Evolutionary conservation across 495 filamentous ascomycete genomes (phyloP), one percentile per base, ranked within the genome.

Genomic region (Aspergillus bertholletiae): DNA sequence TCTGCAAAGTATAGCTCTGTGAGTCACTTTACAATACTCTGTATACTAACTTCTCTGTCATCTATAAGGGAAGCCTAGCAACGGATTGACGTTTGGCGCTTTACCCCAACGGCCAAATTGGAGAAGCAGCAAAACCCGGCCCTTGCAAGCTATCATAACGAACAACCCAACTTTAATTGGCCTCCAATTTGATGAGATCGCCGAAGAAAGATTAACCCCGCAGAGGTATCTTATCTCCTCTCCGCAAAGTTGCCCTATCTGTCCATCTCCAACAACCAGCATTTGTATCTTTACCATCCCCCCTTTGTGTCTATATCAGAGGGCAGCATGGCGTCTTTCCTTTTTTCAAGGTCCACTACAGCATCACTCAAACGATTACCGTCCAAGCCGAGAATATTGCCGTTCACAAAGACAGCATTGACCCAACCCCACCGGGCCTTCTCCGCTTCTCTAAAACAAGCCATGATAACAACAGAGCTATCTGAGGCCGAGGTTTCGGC

Each of bases 381-480:
- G 8, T 44, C 46, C 27, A 53, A 28, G 20, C 37, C n/a, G 28
- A 53, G 49, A 28, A n/a, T 27, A 30, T 47, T 45, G 21, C 30
- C 27, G 22, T 20, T 50, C 24, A 11, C 44, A 35, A 44, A 22
- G 49, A 45, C 34, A 30, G 22, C 21, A 35, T 27, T 46, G 49
- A 21, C 46, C 35, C 49, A 58, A 17, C 47, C 32, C 26, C 52
- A 34, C 35, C 57, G 64, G 32, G 17, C 51, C n/a, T 70, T 74
- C 32, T 65, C 65, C 22, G 64, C 59, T n/a, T 63, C 68, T 28
- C 39, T 1, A 5, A 61, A 56, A 53, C 60, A 46, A 49, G 55
- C 63, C 48, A 76, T 76, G 73, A 66, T 74, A 30, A 72, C 70
- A 12, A 69, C 70, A 0, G 67, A 72, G 53, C 56, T 76, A 11